Base-by-base conservation (phyloP, 495 filamentous ascomycete genomes). In the Aspergillus kassunensis region DNA sequence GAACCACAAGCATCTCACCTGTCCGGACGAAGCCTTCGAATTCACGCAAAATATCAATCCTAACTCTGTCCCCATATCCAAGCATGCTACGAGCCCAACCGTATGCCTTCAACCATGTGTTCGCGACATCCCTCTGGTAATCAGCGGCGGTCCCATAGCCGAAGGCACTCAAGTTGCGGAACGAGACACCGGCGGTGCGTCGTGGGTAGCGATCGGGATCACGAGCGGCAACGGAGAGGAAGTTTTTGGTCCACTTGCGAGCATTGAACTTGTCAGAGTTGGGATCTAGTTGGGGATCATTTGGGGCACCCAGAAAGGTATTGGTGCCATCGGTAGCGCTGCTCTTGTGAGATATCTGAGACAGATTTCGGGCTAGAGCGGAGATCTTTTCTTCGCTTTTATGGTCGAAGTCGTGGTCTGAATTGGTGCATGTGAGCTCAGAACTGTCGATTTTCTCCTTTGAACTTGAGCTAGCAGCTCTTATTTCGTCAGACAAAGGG, bases 1-100 rank as follows among this genome's bases (percentile, higher is more conserved):
- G 69, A 0, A 91, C 89, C 2, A 91, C 79, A 8, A 89, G 58
- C 86, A 93, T 90, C 71, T 91, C 89, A 16, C 89, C 89, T 57
- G 77, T 81, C 44, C 76, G 71, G 10, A 91, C 80, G n/a, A 91
- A 57, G 2, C 88, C 89, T 53, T 91, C 86, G 57, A 91, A 90
- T 57, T 85, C 71, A n/a, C 80, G 81, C 53, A 92, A 63, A 52
- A 93, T 70, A 55, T 90, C 84, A 49, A 91, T 88, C 54, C 86
- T 84, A 13, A 67, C 58, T 46, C 80, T 80, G 56, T 80, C 67
- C 4, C 74, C 71, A 44, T 63, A 49, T 6, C 81, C 83, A 13
- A 84, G 54, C 1, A 75, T 13, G 44, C 71, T 74, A 31, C 76
- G 74, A 4, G 76, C 48, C 36, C 72, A 57, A 3, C 77, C 74